Percentiles rank a stretch among this genome's conserved stretches.
Conservation (phyloP, 2,329 filamentous ascomycete species). For the Neodidymelliopsis sp. region DNA sequence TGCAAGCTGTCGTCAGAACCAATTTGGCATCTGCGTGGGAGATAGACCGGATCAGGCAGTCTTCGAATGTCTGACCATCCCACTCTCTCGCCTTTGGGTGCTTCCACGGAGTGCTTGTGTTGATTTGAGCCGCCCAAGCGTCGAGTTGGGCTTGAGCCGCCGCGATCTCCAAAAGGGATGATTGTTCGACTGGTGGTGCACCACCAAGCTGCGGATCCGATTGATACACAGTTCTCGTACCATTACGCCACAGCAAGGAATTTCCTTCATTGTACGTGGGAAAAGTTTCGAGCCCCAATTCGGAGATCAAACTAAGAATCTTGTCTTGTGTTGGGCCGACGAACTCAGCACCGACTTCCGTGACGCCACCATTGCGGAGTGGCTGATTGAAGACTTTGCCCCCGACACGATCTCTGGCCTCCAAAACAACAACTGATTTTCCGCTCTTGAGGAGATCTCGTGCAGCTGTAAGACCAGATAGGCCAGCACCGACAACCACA, state of each 20-base stretch:
- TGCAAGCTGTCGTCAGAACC: conserved; percentile 18
- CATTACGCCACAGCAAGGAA: conserved; percentile 26
- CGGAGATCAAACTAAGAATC: conserved; percentile 24
- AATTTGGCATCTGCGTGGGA: conserved; percentile 19
- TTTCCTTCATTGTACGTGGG: conserved; percentile 23
- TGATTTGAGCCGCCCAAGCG: conserved; percentile 27
- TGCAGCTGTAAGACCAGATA: conserved; percentile 36
- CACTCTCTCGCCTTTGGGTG: conserved; percentile 22
- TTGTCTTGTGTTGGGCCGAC: conserved; percentile 34
- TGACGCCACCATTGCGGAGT: conserved; percentile 29
- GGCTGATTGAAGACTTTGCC: conserved; percentile 56
- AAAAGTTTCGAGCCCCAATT: conserved; percentile 29
- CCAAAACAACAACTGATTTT: conserved; percentile 55
- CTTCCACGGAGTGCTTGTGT: conserved; percentile 25
- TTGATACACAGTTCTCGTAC: conserved; percentile 15
- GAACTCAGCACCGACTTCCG: conserved; percentile 34
- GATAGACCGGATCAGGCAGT: conserved; percentile 12
- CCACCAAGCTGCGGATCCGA: conserved; percentile 21
- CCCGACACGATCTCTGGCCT: conserved; percentile 60
- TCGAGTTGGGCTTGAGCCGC: conserved; percentile 22
- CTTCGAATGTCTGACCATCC: conserved; percentile 23
- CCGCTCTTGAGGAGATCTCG: conserved; percentile 50
- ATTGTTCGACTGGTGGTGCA: conserved; percentile 19
- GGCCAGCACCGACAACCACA: conserved; percentile 57
- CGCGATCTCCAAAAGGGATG: conserved; percentile 20